Percentiles rank a stretch among this genome's conserved stretches.
Evolutionary conservation across 306 rosid species (phyloP).

Genomic region (Betula pendula): DNA sequence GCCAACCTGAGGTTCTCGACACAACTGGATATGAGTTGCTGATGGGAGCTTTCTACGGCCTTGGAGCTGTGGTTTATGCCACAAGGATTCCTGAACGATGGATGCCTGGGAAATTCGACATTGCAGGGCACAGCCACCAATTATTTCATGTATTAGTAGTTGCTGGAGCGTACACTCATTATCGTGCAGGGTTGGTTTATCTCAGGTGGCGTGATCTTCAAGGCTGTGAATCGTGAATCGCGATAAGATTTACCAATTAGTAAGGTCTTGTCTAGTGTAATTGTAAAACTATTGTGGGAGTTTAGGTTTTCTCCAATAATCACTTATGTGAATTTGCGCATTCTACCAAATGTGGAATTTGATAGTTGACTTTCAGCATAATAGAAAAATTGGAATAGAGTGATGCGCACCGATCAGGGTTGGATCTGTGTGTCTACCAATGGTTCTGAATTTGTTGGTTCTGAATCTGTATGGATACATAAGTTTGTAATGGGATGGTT

Average conservation of each 20-base stretch:
- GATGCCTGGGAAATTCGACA: slow-evolving; percentile 97
- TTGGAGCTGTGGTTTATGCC: slow-evolving; percentile 90
- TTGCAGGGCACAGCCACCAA: slow-evolving; percentile 98
- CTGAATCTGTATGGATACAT: neutral
- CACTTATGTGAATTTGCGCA: neutral
- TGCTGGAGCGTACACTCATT: slow-evolving; percentile 92
- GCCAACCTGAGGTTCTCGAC: slow-evolving; percentile 78
- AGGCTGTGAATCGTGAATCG: slow-evolving; percentile 60
- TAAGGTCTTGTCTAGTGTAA: slow-evolving; percentile 17
- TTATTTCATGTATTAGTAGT: slow-evolving; percentile 81
- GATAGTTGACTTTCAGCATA: neutral
- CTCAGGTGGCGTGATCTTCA: slow-evolving; percentile 88
- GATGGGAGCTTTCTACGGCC: slow-evolving; percentile 79
- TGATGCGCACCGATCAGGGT: neutral
- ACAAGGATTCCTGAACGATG: slow-evolving; percentile 92
- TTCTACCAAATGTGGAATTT: neutral
- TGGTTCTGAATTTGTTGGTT: neutral
- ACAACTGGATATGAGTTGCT: slow-evolving; percentile 83
- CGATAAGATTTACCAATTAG: neutral
- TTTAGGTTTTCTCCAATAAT: neutral
- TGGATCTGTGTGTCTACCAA: neutral
- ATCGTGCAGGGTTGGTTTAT: slow-evolving; percentile 88
- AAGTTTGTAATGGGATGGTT: neutral
- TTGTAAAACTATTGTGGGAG: neutral
- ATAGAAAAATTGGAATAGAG: neutral